Evolutionary conservation across 2,329 filamentous ascomycete species (phyloP), one percentile per base, ranked within the genome.

Genomic region (Zasmidium angulare): DNA sequence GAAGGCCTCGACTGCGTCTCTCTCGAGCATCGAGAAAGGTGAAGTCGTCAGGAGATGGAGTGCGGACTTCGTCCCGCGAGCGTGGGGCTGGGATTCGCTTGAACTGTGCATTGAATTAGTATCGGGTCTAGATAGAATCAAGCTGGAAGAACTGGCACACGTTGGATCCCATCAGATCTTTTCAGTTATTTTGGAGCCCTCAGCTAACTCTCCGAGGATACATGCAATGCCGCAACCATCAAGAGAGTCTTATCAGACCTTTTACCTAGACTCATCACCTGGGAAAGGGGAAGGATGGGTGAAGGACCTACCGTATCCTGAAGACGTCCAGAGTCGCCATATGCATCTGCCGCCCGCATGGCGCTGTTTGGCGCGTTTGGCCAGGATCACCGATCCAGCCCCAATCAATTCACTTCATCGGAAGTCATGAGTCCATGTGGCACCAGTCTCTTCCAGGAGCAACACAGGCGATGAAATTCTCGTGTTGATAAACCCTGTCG

Each of bases 151-250:
- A 10, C 6, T 43, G 6, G 26, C 11, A 29, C 6, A 29, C 4
- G 26, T 29, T 11, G 26, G 4, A 11, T 29, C 26, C 26, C 26
- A 29, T 90, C 87, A 89, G 87, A 83, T 89, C 86, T 90, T 89
- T 89, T 89, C 86, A 89, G 86, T 89, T 84, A 82, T 72, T 74
- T 24, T 50, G 56, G 21, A 24, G 31, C 58, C 67, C 58, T 69
- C 69, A 70, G 55, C 14, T 56, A 57, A 40, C 31, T 47, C 53
- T 54, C 55, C 46, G 62, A 69, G 69, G 69, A 62, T 71, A 55
- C 50, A 64, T 64, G 66, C 59, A 50, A 19, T 50, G 64, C 67
- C 63, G 60, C 51, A 65, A 82, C 81, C 82, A 78, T 80, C 72
- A 72, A 74, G 69, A 71, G 66, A 49, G 53, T 36, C 59, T 70